Conservation (phyloP, 176 grass and related monocot genomes). For the Leersia perrieri region DNA sequence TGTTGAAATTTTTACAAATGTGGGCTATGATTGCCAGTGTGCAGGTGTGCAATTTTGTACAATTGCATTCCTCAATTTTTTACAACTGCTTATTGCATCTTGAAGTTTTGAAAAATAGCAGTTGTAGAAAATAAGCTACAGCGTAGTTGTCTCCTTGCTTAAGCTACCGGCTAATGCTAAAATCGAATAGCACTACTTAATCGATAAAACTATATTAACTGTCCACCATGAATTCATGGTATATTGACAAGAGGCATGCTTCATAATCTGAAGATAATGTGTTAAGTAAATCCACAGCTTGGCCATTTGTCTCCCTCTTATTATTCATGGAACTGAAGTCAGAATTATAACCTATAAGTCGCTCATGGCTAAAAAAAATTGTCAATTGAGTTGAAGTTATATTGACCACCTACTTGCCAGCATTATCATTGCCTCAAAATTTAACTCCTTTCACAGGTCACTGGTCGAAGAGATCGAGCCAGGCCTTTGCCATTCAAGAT, state of each 20-base stretch:
- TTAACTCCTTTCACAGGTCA: slow-evolving; percentile 56
- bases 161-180: not conserved
- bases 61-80: too few relatives aligned
- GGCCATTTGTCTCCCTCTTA: not conserved
- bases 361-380: not conserved
- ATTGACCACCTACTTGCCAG: not conserved
- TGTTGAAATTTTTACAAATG: not conserved
- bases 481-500: slow-evolving; percentile 89
- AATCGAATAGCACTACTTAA: not conserved
- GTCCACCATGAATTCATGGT: not conserved
- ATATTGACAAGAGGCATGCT: not conserved
- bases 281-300: not conserved
- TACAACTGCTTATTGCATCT: not conserved
- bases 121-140: not conserved
- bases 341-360: not conserved
- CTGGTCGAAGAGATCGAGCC: slow-evolving; percentile 93
- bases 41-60: too few relatives aligned
- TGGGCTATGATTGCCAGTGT: not conserved
- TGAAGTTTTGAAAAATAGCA: too few relatives aligned
- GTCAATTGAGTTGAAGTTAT: not conserved
- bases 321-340: not conserved
- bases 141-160: not conserved
- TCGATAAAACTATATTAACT: not conserved
- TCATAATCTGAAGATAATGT: not conserved
- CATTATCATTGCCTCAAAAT: not conserved